Percentiles rank a stretch among this genome's conserved stretches.
phyloP scores from a whole-genome alignment of 1,139 yeast species.

The Candida frijolesensis region DNA sequence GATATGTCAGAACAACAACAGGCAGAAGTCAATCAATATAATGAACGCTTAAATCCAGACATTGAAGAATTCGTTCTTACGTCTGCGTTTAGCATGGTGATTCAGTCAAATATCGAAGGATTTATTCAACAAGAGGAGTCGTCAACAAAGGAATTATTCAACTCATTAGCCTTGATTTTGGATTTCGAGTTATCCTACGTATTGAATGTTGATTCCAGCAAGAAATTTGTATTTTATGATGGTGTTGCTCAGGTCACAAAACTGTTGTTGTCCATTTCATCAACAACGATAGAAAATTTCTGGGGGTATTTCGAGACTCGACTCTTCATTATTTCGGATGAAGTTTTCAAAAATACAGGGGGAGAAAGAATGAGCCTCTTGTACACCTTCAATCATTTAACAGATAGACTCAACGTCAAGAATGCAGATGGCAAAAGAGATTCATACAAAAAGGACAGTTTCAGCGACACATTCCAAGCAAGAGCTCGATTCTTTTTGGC shows the following conservation, averaged over 20 bases:
- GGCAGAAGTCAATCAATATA: conserved; percentile 21
- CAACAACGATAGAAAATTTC: conserved; percentile 26
- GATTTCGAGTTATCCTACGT: conserved; percentile 27
- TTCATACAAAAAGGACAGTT: conserved; percentile 40
- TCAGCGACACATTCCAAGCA: conserved; percentile 40
- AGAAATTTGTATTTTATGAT: conserved; percentile 28
- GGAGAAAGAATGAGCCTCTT: conserved; percentile 43
- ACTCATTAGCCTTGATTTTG: conserved; percentile 22
- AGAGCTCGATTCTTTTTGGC: conserved; percentile 40
- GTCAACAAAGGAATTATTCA: conserved; percentile 14
- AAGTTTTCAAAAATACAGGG: conserved; percentile 30
- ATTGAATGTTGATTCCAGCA: conserved; percentile 13
- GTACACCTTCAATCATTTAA: conserved; percentile 30
- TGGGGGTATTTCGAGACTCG: conserved; percentile 45
- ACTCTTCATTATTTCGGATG: conserved; percentile 19
- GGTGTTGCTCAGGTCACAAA: conserved; percentile 24
- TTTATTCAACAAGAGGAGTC: conserved; percentile 7
- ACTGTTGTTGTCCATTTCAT: conserved; percentile 24
- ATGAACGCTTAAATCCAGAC: conserved; percentile 20
- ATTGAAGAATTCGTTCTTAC: conserved; percentile 21
- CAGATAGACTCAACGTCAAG: conserved; percentile 30
- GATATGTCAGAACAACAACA: conserved; percentile 48
- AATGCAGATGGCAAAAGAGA: conserved; percentile 24
- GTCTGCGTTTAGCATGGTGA: conserved; percentile 22
- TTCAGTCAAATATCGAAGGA: conserved; percentile 13